A percentile compares a stretch with the other conserved stretches of the same genome.
Evolutionary conservation across 495 filamentous ascomycete species (phyloP).

Genomic region (Penicillium diatomitis): DNA sequence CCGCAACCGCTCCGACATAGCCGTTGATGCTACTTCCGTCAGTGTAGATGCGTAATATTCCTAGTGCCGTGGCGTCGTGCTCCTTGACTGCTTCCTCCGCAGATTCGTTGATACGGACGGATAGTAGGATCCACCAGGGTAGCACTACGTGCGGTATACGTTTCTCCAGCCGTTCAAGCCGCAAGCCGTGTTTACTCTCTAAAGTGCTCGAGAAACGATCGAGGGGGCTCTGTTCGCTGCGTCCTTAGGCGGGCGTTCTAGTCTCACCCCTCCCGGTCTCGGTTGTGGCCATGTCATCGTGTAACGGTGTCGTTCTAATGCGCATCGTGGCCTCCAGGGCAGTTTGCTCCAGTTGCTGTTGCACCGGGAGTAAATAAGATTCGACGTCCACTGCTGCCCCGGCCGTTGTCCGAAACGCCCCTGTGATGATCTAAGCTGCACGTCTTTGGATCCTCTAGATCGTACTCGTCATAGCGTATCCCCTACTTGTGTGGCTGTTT

Average conservation of each 20-base stretch:
- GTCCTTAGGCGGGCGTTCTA: no score
- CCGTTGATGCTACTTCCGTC: slow-evolving; percentile 2
- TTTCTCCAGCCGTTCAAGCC: no score
- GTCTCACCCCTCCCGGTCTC: not conserved
- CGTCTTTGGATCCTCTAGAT: slow-evolving; percentile 4
- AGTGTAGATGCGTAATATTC: not conserved
- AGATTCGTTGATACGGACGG: slow-evolving; percentile 1
- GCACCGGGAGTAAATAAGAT: slow-evolving; percentile 4
- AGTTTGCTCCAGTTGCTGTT: slow-evolving; percentile 6
- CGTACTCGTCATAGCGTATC: not conserved
- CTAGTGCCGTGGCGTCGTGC: slow-evolving; percentile 1
- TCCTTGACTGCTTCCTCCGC: slow-evolving; percentile 1
- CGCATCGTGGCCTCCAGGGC: slow-evolving; percentile 4
- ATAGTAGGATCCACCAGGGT: slow-evolving; percentile 1
- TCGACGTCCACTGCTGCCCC: slow-evolving; percentile 3
- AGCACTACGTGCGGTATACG: no score
- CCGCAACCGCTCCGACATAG: slow-evolving; percentile 1
- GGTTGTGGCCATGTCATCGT: slow-evolving; percentile 1
- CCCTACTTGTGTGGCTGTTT: not conserved
- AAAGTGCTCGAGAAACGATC: not conserved
- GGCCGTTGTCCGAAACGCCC: slow-evolving; percentile 6
- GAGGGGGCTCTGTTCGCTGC: slow-evolving; percentile 4
- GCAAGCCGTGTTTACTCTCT: no score
- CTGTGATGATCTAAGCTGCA: slow-evolving; percentile 6
- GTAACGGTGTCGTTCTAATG: slow-evolving; percentile 1